Percentiles rank a stretch among this genome's conserved stretches.
Conservation (phyloP, 208 protist species). For the Leishmania arabica region DNA sequence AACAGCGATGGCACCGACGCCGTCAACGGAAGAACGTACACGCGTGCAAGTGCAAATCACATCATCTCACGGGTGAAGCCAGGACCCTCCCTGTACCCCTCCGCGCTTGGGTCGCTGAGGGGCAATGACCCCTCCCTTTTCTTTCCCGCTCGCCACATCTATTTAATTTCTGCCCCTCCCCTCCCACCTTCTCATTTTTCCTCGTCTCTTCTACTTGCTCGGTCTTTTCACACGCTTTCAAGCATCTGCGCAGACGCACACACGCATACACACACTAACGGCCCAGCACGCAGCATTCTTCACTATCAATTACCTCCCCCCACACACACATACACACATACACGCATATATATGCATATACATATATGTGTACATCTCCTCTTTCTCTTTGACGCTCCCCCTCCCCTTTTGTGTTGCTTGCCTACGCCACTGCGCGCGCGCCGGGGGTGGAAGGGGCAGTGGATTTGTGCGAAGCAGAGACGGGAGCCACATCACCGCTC, state of each 20-base stretch:
- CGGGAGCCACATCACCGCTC: neutral
- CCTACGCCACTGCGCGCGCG: neutral
- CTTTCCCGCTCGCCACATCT: neutral
- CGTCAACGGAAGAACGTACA: neutral
- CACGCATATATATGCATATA: too few relatives aligned
- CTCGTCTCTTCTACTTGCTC: constrained; percentile 10
- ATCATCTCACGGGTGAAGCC: neutral
- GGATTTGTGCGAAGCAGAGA: neutral
- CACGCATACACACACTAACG: neutral
- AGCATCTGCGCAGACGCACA: neutral
- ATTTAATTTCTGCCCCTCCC: neutral
- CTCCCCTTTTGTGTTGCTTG: neutral
- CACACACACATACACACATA: neutral
- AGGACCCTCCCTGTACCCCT: neutral
- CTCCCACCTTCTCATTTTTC: neutral
- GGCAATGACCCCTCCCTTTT: neutral
- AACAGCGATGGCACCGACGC: neutral
- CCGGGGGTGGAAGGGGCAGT: neutral
- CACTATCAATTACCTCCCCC: neutral
- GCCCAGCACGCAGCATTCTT: neutral
- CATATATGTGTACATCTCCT: neutral
- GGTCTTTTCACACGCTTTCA: neutral
- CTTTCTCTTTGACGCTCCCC: neutral
- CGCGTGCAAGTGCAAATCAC: neutral
- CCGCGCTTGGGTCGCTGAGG: neutral